Evolutionary conservation across 2,329 filamentous ascomycete species (phyloP), one percentile per base, ranked within the genome.

Genomic region (Elsinoe australis): DNA sequence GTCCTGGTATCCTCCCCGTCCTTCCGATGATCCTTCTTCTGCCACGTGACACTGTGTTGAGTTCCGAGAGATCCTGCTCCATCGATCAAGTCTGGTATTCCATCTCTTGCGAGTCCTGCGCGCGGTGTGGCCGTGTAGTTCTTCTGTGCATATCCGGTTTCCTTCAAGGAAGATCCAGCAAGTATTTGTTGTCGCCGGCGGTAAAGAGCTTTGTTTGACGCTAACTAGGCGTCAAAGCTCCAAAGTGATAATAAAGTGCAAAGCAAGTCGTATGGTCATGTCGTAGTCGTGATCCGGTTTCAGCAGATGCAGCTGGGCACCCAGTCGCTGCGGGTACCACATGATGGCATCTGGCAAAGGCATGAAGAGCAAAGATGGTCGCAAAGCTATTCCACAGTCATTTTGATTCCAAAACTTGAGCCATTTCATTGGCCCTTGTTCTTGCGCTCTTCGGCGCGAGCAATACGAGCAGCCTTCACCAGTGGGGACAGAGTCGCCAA

Each of bases 381-480:
- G 26, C 26, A 29, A 12, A n/a, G 29, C 29, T 32, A n/a, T 12
- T 41, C 36, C 19, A 22, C 12, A 15, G 26, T 12, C 21, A 21
- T 22, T 18, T 41, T 8, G n/a, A 8, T 41, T 21, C 12, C 4
- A n/a, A n/a, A n/a, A n/a, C 3, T 17, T 15, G 18, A 28, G 7
- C 12, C 10, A n/a, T 26, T 42, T 53, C 38, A 55, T 5, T 52
- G 63, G 51, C 69, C 70, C 61, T 74, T 74, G 59, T 71, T 72
- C 52, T 65, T 65, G 28, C 67, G 64, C 68, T 96, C 90, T 60
- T 90, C 83, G 19, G 85, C 85, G 64, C 89, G 79, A 54, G 88
- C 88, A 63, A 87, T 80, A 56, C 89, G 79, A 39, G 90, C 90
- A 33, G 88, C 85, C 60, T 83, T 80, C 46, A 96, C 90, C 51